Evolutionary conservation across 2,329 filamentous ascomycete species (phyloP).

Genomic region (Talaromyces sp.): DNA sequence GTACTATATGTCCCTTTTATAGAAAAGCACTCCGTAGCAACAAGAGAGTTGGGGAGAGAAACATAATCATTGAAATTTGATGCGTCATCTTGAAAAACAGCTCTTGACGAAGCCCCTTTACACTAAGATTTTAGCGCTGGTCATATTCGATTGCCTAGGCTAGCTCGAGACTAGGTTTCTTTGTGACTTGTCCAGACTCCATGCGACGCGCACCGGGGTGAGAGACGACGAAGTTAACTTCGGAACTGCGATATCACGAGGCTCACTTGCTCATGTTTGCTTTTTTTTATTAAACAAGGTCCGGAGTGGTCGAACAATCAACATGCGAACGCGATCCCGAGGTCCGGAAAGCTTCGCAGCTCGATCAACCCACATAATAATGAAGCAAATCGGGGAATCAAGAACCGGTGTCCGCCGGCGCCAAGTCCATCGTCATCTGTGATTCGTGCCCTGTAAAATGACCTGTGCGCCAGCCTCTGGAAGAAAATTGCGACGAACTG

Average conservation of each 20-base stretch:
- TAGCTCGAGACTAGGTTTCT: not conserved
- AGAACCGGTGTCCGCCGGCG: not conserved
- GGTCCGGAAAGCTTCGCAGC: not conserved
- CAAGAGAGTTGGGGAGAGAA: not conserved
- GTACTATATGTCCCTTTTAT: not conserved
- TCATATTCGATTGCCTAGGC: not conserved
- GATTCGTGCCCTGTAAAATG: not conserved
- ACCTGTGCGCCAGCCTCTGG: not conserved
- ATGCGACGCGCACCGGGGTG: not conserved
- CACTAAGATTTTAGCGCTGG: not conserved
- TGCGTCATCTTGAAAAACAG: not conserved
- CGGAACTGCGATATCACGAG: not conserved
- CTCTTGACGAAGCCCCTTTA: not conserved
- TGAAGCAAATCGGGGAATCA: not conserved
- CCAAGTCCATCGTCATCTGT: not conserved
- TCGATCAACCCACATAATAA: too few relatives aligned
- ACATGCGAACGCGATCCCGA: not conserved
- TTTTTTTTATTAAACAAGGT: not conserved
- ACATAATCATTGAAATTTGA: not conserved
- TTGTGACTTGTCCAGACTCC: too few relatives aligned
- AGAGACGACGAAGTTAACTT: not conserved
- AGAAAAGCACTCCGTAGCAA: not conserved
- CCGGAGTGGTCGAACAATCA: not conserved
- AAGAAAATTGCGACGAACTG: not conserved
- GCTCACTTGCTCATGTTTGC: not conserved